These are phyloP conservation scores for Russula brevipes DNA, from an alignment of 768 basidiomycete species.

Conservation along the genomic window DNA sequence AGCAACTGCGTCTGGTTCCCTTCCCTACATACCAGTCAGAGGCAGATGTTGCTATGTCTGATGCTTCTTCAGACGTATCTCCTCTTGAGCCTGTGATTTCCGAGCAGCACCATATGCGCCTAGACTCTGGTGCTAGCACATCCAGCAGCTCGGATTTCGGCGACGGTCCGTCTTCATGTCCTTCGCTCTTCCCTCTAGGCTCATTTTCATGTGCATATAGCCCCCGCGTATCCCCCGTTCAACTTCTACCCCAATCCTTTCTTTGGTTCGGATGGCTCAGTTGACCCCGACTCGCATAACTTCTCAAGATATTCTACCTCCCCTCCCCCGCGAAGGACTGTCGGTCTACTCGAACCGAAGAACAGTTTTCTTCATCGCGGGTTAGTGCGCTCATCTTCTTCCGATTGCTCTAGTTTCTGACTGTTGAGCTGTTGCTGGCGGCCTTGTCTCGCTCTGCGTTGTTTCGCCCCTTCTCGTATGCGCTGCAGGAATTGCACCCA, in stretches of 20 bases:
- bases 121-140: slow-evolving; percentile 63
- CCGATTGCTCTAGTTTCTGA: not conserved
- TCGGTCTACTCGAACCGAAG: slow-evolving; percentile 67
- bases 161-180: slow-evolving; percentile 27
- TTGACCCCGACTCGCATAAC: slow-evolving; percentile 42
- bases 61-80: slow-evolving; percentile 37
- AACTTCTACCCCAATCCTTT: slow-evolving; percentile 41
- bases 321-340: slow-evolving; percentile 39
- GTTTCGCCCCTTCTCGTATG: not conserved
- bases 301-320: slow-evolving; percentile 30
- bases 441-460: slow-evolving; percentile 1
- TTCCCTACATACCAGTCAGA: slow-evolving; percentile 58
- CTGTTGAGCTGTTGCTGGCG: slow-evolving; percentile 20
- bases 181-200: not conserved
- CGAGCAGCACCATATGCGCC: slow-evolving; percentile 53
- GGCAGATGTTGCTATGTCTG: slow-evolving; percentile 66
- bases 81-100: slow-evolving; percentile 53
- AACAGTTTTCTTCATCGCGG: slow-evolving; percentile 59
- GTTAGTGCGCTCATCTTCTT: slow-evolving; percentile 39
- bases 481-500: slow-evolving; percentile 59
- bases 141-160: slow-evolving; percentile 40
- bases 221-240: slow-evolving; percentile 56
- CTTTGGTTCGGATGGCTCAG: slow-evolving; percentile 32
- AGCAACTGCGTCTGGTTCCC: slow-evolving; percentile 70
- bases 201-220: slow-evolving; percentile 33